Base-by-base conservation (phyloP, 2,329 filamentous ascomycete species). In the Capronia americana region DNA sequence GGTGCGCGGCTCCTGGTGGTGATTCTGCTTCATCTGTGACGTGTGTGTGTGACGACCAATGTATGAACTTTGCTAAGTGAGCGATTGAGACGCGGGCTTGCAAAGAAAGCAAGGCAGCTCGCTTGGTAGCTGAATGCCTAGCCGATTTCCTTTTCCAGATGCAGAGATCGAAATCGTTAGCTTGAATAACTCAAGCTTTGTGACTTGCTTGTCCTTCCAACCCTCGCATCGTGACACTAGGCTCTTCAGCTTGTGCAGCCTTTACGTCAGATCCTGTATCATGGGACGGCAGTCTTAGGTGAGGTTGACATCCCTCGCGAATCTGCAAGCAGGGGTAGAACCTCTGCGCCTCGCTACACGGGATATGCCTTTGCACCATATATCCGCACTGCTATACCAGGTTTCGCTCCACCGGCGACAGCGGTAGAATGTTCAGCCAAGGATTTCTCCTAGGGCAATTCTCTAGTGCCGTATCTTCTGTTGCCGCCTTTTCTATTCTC, bases 141-240 rank as follows among this genome's bases (percentile, higher is more conserved):
- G 38, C 38, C 17, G 38, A 44, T n/a, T 8, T 44, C 38, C 38
- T 8, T 44, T 17, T 44, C 14, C 38, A 44, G 38, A 17, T n/a
- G 17, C 14, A 44, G 17, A n/a, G 38, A 44, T 20, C 38, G 7
- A 17, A 20, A 7, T 44, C 14, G 38, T 44, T 44, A 44, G 38
- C 38, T 44, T 44, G 17, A 44, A n/a, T 44, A n/a, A n/a, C 38
- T 44, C 38, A 44, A 44, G 38, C 38, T n/a, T 44, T 44, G 38
- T 44, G 38, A 44, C 38, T 44, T 44, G 38, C 38, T 44, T 44
- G 14, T 44, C 38, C 17, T 44, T 20, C 38, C 38, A 44, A 44
- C 17, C 38, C 38, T 44, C 7, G 5, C 17, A 8, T 44, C 17
- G 38, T 44, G 38, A 6, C 38, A 44, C 14, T 8, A n/a, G 38